Evolutionary conservation across 768 basidiomycete genomes (phyloP).

Genomic region (Macrolepiota albuminosa): DNA sequence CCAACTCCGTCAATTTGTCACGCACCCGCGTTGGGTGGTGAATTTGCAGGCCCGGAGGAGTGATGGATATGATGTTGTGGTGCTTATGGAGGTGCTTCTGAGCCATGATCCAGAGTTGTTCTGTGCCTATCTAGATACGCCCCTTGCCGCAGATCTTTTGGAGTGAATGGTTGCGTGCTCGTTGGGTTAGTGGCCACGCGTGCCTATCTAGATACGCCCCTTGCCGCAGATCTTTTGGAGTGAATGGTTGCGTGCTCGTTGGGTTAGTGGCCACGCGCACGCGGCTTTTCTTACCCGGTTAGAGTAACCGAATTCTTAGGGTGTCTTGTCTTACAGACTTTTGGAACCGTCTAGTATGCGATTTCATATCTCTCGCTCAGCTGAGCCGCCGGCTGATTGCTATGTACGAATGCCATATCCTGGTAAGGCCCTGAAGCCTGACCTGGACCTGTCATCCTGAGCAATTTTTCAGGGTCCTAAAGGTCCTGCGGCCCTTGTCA

Average conservation of each 20-base stretch:
- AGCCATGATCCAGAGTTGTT: slow-evolving; percentile 1
- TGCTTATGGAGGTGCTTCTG: slow-evolving; percentile 22
- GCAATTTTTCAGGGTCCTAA: background rate
- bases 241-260: slow-evolving; percentile 16
- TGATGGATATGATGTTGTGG: slow-evolving; percentile 12
- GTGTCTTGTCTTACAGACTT: slow-evolving; percentile 35
- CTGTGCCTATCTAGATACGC: slow-evolving; percentile 9
- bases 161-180: slow-evolving; percentile 8
- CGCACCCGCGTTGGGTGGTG: slow-evolving; percentile 38
- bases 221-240: slow-evolving; percentile 7
- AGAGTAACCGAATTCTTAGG: no score
- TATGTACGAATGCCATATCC: background rate
- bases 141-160: slow-evolving; percentile 14
- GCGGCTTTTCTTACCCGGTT: slow-evolving; percentile 15
- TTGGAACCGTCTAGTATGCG: background rate
- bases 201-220: no score
- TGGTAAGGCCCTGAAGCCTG: background rate
- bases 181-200: slow-evolving; percentile 19
- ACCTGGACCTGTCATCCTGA: background rate
- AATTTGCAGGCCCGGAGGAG: slow-evolving; percentile 27
- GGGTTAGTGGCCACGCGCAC: slow-evolving; percentile 15
- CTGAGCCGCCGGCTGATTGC: background rate
- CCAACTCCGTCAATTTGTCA: slow-evolving; percentile 19
- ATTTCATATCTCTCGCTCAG: background rate
- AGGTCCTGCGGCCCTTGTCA: background rate